phyloP scores from a whole-genome alignment of 352 stramenopile species.

The Elongisporangium anandrum region DNA sequence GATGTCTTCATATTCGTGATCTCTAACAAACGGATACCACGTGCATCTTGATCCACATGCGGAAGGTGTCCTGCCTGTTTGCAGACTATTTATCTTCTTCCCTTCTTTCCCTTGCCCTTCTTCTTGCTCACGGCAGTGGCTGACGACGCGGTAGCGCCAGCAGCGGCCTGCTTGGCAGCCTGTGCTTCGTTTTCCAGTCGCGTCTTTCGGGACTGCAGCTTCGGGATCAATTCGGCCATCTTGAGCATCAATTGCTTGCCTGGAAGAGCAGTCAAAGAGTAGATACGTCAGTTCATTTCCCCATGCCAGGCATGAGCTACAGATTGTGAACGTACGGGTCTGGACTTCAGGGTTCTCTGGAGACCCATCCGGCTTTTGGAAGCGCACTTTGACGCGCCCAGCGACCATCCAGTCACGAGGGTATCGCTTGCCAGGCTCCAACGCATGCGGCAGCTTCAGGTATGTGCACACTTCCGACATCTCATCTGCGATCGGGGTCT shows the following conservation, averaged over 20 bases:
- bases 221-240: slow-evolving; percentile 85
- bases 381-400: slow-evolving; percentile 69
- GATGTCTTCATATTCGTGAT: background rate
- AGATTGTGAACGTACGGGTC: slow-evolving; percentile 21
- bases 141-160: slow-evolving; percentile 7
- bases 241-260: slow-evolving; percentile 77
- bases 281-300: slow-evolving; percentile 1
- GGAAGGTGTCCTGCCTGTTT: background rate
- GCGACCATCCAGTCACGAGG: slow-evolving; percentile 69
- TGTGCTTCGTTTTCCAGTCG: slow-evolving; percentile 69
- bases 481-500: slow-evolving; percentile 66
- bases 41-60: background rate
- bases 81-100: slow-evolving; percentile 54
- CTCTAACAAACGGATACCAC: background rate
- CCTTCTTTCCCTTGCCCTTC: slow-evolving; percentile 85
- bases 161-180: slow-evolving; percentile 43
- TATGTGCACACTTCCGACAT: slow-evolving; percentile 85
- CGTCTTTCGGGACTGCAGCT: slow-evolving; percentile 75
- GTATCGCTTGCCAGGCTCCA: slow-evolving; percentile 82
- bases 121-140: slow-evolving; percentile 51
- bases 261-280: slow-evolving; percentile 1
- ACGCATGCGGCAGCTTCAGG: slow-evolving; percentile 74
- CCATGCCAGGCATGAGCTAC: background rate
- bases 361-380: slow-evolving; percentile 54
- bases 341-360: slow-evolving; percentile 67